These are phyloP conservation scores for Hippophae tibetana DNA, from an alignment of 306 rosid genomes.

Conservation along the genomic window DNA sequence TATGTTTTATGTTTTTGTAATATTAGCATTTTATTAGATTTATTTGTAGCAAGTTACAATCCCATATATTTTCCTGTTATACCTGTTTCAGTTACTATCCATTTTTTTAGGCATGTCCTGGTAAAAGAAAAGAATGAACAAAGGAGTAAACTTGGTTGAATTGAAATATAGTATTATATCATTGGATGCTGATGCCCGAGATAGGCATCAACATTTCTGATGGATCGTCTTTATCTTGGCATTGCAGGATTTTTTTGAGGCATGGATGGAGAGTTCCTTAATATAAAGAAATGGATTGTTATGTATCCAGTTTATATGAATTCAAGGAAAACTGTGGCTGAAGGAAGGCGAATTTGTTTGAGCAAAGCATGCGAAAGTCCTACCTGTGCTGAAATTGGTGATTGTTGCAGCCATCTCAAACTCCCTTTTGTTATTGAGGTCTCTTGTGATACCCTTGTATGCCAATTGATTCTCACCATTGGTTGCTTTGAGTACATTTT, in stretches of 20 bases:
- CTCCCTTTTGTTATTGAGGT: conserved; percentile 77
- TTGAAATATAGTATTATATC: no score
- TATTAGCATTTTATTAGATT: no score
- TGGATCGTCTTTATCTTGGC: no score
- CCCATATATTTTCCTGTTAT: no score
- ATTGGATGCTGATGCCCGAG: no score
- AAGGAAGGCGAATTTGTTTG: conserved; percentile 70
- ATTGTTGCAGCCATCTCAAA: conserved; percentile 71
- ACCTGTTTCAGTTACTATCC: no score
- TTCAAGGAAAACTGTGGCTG: conserved; percentile 73
- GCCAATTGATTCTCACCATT: neutral
- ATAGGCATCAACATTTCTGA: no score
- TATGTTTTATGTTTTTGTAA: no score
- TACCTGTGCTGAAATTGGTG: conserved; percentile 72
- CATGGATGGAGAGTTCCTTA: conserved; percentile 52
- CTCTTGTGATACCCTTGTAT: neutral
- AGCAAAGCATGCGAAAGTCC: conserved; percentile 75
- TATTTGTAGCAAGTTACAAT: no score
- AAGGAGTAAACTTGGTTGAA: no score
- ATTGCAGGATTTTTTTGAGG: conserved; percentile 1
- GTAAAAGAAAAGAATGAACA: no score
- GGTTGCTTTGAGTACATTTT: neutral
- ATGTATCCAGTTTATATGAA: conserved; percentile 77
- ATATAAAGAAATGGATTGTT: conserved; percentile 68
- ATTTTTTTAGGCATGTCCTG: no score